Evolutionary conservation across 2,329 filamentous ascomycete genomes (phyloP), one percentile per base, ranked within the genome.

Genomic region (Harringtonia lauricola): DNA sequence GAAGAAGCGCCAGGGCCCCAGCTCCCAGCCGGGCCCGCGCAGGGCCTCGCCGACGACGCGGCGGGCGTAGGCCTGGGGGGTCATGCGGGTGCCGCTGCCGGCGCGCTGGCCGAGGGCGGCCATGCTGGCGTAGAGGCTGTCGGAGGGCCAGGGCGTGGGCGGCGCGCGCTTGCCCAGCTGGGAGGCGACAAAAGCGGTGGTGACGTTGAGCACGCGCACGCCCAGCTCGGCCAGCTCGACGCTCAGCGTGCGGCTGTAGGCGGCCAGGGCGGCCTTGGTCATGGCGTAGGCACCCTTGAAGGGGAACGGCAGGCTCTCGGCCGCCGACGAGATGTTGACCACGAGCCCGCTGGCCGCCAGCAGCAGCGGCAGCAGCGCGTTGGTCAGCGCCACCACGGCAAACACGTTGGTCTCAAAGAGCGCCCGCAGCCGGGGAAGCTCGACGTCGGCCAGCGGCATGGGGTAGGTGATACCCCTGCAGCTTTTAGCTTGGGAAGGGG

Each of bases 371-470:
- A 66, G 56, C 48, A 76, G 73, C 33, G 64, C 59, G 50, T 71
- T 64, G 33, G 65, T 66, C 59, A 72, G 70, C 51, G 68, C 64
- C 66, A 77, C 74, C 47, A 71, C 66, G 24, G 69, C 66, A 44
- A 77, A 74, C 33, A 77, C 70, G 49, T 77, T 77, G 48, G 70
- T 68, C 55, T 76, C 72, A 41, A 72, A 76, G 3, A 70, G 71
- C 46, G 62, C 55, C 45, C 71, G 71, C 4, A 72, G 67, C 42
- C 71, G 68, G 31, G 66, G 60, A 2, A 75, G 53, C 31, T 68
- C 62, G 37, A 73, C 64, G 52, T 76, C 72, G 3, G 70, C 62
- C 2, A 71, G 65, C 0, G 72, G 70, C 47, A 70, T 66, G 19
- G 64, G 67, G 54, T 72, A 67, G 4, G 67, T 45, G 28, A 44